Evolutionary conservation across 352 stramenopile species (phyloP).

Genomic region (Phytophthora rubi): DNA sequence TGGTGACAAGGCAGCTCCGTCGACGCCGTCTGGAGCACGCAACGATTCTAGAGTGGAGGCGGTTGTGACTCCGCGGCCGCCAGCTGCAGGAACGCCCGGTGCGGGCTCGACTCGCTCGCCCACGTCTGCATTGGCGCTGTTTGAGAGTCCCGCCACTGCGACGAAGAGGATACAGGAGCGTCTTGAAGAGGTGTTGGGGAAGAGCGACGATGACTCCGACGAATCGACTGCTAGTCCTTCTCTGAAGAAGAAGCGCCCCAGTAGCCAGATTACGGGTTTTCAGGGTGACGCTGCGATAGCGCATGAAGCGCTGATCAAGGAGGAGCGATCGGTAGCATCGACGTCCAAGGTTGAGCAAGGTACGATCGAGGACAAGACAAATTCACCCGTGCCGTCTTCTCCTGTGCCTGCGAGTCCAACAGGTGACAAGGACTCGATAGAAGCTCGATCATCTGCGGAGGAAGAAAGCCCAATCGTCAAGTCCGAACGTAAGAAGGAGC

Average conservation of each 20-base stretch:
- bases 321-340: conserved; percentile 1
- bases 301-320: conserved; percentile 4
- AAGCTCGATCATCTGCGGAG: conserved; percentile 27
- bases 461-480: conserved; percentile 26
- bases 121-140: conserved; percentile 30
- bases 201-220: conserved; percentile 62
- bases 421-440: conserved; percentile 29
- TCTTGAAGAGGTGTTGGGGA: conserved; percentile 52
- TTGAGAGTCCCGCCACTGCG: conserved; percentile 55
- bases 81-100: conserved; percentile 4
- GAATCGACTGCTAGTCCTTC: conserved; percentile 17
- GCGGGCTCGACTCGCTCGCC: conserved; percentile 11
- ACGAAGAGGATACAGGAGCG: conserved; percentile 58
- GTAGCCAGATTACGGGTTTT: conserved; percentile 16
- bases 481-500: conserved; percentile 14
- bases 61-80: neutral
- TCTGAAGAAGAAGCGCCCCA: conserved; percentile 25
- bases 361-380: neutral
- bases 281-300: neutral
- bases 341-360: conserved; percentile 5
- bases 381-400: conserved; percentile 27
- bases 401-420: conserved; percentile 15
- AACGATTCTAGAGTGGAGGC: neutral
- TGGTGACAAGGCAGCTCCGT: conserved; percentile 15
- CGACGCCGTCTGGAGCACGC: conserved; percentile 8